A percentile compares a stretch with the other conserved stretches of the same genome.
Evolutionary conservation across 1,139 yeast genomes (phyloP).

Genomic region (Pichia sp.): DNA sequence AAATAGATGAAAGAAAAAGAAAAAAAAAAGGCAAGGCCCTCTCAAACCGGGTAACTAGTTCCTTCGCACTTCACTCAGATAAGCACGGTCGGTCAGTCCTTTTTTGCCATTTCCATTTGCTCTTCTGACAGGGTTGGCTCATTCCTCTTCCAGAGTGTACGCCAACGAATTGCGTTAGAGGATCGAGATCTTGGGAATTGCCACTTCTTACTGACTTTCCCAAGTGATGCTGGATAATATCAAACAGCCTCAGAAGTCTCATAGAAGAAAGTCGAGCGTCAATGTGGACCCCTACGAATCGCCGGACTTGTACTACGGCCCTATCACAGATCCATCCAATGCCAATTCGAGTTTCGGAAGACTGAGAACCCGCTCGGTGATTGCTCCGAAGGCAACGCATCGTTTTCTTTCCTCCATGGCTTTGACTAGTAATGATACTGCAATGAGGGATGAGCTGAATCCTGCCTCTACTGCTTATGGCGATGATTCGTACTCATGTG

Average conservation of each 20-base stretch:
- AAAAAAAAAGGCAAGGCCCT: not conserved
- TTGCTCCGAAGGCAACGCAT: conserved; percentile 30
- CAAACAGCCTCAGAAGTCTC: not conserved
- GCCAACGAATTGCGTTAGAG: not conserved
- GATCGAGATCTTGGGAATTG: not conserved
- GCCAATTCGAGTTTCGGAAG: conserved; percentile 39
- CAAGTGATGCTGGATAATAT: not conserved
- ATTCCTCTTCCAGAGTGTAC: not conserved
- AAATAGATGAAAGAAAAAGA: not conserved
- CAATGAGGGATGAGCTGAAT: not conserved
- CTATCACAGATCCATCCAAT: conserved; percentile 52
- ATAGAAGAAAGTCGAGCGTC: conserved; percentile 12
- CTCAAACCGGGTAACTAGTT: not conserved
- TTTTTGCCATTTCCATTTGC: not conserved
- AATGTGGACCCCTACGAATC: conserved; percentile 48
- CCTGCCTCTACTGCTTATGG: not conserved
- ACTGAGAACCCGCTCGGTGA: conserved; percentile 50
- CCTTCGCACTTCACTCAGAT: too few relatives aligned
- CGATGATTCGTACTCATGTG: too few relatives aligned
- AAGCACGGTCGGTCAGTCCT: not conserved
- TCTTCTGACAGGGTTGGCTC: not conserved
- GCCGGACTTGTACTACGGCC: conserved; percentile 71
- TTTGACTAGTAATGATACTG: not conserved
- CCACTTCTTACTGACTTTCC: not conserved
- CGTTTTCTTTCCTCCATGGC: conserved; percentile 3